These are phyloP conservation scores for Backusella tarrabulga DNA, from an alignment of 192 early-diverging fungal species.

Conservation along the genomic window DNA sequence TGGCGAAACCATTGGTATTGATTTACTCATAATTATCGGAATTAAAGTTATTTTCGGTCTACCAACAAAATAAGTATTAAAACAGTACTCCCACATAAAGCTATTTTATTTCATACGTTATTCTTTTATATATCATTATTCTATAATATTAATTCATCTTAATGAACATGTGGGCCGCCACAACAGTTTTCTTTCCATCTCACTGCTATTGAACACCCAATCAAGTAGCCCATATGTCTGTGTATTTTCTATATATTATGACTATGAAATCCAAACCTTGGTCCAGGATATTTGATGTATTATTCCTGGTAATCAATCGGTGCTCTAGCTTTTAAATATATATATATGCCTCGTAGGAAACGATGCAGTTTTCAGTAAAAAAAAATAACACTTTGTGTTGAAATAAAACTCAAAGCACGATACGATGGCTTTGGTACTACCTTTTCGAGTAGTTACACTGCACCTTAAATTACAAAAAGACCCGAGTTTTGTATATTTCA, in stretches of 20 bases:
- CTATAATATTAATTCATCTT: no score
- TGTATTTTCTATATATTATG: no score
- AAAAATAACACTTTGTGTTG: background rate
- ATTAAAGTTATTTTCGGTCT: constrained; percentile 6
- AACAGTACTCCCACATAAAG: background rate
- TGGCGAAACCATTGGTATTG: background rate
- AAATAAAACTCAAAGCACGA: background rate
- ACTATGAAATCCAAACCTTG: no score
- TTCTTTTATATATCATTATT: background rate
- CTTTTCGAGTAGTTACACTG: background rate
- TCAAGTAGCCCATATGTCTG: no score
- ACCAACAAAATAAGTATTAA: background rate
- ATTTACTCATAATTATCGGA: background rate
- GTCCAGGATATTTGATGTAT: no score
- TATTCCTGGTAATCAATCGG: no score
- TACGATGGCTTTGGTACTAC: background rate
- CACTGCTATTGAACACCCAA: no score
- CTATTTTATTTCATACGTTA: background rate
- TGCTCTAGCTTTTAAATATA: no score
- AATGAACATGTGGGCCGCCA: no score
- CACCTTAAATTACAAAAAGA: background rate
- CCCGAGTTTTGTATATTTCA: background rate
- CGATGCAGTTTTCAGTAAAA: background rate
- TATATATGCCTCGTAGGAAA: no score
- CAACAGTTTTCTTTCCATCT: no score